Base-by-base conservation (phyloP, 2,329 filamentous ascomycete genomes). In the Tolypocladium amazonense region DNA sequence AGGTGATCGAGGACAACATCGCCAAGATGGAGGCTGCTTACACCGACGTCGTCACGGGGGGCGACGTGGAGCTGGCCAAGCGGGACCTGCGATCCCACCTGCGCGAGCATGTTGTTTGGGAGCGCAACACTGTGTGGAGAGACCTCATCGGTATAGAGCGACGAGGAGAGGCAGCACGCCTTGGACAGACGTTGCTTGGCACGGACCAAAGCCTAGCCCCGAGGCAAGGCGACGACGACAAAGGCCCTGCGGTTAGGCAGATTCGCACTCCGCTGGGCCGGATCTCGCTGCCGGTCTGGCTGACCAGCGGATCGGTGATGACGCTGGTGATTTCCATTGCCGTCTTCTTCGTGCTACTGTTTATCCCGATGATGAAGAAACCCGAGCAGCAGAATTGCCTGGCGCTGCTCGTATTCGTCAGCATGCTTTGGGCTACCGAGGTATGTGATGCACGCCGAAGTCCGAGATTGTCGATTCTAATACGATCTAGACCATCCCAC, bases 61-160 rank as follows among this genome's bases (percentile, higher is more conserved):
- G 92, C 37, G 90, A 99, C 68, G 75, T 88, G 3, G 79, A 82
- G 7, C 77, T 88, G 15, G 92, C 94, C 5, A 90, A 87, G 68
- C 88, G 90, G 65, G 94, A 97, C 70, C 79, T 99, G 60, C 85
- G 94, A 58, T 84, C 96, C 37, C 92, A 99, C 70, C 81, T 99
- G 33, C 82, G 94, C 60, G 95, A 99, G 75, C 94, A 99, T 72
- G 92, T 99, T 25, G 93, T 97, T 0, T 99, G 94, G 95, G 95
- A 99, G 73, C 85, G 94, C 60, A 99, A 99, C 71, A 99, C 94
- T 0, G 94, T 99, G 23, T 99, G 94, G 94, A 82, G 95, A 75
- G 94, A 99, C 68, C 94, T 99, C 85, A 99, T 99, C 71, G 94
- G 93, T 58, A 93, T 99, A 66, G 95, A 99, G 77, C 84, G 94